These are phyloP conservation scores for Tuber umbilicatum DNA, from an alignment of 495 filamentous ascomycete genomes.

Conservation along the genomic window DNA sequence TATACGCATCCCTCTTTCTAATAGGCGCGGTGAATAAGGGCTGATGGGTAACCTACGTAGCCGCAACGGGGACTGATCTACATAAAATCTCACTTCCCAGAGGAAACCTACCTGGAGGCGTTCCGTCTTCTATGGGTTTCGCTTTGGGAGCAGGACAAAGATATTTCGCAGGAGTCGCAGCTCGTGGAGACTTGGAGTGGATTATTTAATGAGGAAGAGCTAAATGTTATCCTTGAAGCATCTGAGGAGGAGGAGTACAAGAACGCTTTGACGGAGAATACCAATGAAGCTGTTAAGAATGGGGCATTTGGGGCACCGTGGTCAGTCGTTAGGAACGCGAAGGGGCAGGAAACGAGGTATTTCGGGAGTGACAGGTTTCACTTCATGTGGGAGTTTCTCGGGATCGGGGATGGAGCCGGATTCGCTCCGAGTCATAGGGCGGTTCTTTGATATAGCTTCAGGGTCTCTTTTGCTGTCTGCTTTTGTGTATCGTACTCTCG, in stretches of 20 bases:
- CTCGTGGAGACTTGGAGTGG: conserved; percentile 42
- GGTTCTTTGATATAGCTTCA: background rate
- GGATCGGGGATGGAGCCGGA: conserved; percentile 12
- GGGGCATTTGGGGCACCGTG: conserved; percentile 73
- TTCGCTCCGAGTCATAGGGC: background rate
- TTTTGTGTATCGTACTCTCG: background rate
- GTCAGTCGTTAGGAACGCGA: conserved; percentile 60
- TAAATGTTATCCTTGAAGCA: conserved; percentile 50
- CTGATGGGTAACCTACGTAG: conserved; percentile 34
- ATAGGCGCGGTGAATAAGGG: background rate
- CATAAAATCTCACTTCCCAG: conserved; percentile 53
- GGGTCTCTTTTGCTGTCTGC: background rate
- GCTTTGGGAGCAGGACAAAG: conserved; percentile 48
- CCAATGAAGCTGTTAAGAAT: conserved; percentile 52
- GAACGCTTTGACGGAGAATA: conserved; percentile 52
- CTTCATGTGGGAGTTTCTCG: conserved; percentile 42
- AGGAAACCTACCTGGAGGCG: conserved; percentile 44
- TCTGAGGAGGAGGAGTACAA: conserved; percentile 53
- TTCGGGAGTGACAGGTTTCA: conserved; percentile 68
- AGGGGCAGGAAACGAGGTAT: conserved; percentile 59
- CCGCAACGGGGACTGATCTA: conserved; percentile 60
- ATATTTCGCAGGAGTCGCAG: conserved; percentile 49
- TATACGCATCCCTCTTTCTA: conserved; percentile 5
- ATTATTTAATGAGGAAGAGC: conserved; percentile 46
- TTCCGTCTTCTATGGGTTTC: conserved; percentile 48